A percentile compares a stretch with the other conserved stretches of the same genome.
Evolutionary conservation across 2,329 filamentous ascomycete genomes (phyloP).

Genomic region (Gnomoniopsis sp.): DNA sequence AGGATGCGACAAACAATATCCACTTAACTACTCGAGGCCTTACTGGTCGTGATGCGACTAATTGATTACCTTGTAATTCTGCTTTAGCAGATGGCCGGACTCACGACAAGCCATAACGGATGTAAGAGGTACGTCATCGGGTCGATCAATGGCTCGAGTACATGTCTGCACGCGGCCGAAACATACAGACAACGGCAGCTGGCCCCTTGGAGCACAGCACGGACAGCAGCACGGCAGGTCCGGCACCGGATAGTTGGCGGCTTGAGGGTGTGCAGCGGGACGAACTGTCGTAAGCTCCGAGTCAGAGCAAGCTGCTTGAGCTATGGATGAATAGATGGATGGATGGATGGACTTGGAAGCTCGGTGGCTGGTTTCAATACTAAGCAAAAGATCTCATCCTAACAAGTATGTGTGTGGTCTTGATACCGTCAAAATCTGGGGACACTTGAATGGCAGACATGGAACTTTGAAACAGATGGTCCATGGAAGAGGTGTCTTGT

Average conservation of each 20-base stretch:
- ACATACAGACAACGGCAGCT: neutral
- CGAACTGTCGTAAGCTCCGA: too few species aligned
- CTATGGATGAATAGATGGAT: too few species aligned
- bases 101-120: neutral
- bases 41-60: neutral
- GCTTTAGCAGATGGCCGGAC: too few species aligned
- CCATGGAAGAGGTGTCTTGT: neutral
- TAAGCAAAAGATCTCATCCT: too few species aligned
- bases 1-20: neutral
- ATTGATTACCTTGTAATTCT: neutral
- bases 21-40: neutral
- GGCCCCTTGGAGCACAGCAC: too few species aligned
- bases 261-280: too few species aligned
- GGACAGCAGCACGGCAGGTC: too few species aligned
- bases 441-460: neutral
- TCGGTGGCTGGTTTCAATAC: too few species aligned
- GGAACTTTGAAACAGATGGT: neutral
- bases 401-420: too few species aligned
- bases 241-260: too few species aligned
- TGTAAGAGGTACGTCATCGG: slow-evolving; percentile 6
- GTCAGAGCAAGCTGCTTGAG: too few species aligned
- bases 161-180: neutral
- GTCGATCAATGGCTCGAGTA: neutral
- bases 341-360: too few species aligned
- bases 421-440: neutral